These are phyloP conservation scores for Aspergillus sclerotialis DNA, from an alignment of 2,329 filamentous ascomycete genomes.

Conservation along the genomic window DNA sequence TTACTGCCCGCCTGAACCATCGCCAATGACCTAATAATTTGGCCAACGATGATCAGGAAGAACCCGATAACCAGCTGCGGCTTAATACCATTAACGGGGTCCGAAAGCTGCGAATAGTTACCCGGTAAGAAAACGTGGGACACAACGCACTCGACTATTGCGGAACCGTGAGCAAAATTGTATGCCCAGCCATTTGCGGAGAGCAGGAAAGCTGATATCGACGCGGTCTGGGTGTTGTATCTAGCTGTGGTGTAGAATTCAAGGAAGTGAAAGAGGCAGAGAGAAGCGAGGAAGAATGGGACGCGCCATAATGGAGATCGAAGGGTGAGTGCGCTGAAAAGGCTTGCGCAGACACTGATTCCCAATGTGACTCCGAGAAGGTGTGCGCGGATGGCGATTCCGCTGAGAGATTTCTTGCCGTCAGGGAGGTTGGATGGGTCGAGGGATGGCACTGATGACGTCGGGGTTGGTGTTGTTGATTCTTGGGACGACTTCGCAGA, in stretches of 20 bases:
- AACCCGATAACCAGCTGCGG: conserved; percentile 51
- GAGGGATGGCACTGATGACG: conserved; percentile 8
- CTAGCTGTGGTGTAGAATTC: conserved; percentile 87
- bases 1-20: conserved; percentile 86
- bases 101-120: conserved; percentile 42
- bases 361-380: conserved; percentile 37
- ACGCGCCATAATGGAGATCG: conserved; percentile 49
- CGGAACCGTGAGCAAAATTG: conserved; percentile 70
- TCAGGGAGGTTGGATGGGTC: conserved; percentile 28
- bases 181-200: conserved; percentile 79
- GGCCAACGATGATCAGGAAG: conserved; percentile 59
- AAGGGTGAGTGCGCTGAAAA: conserved; percentile 19
- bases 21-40: conserved; percentile 68
- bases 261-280: conserved; percentile 86
- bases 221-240: conserved; percentile 70
- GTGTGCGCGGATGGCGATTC: conserved; percentile 40
- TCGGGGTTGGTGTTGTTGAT: conserved; percentile 5
- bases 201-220: conserved; percentile 71
- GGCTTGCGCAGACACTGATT: conserved; percentile 21
- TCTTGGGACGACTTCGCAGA: conserved; percentile 10
- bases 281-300: conserved; percentile 47
- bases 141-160: conserved; percentile 62
- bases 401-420: conserved; percentile 36
- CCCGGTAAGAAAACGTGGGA: conserved; percentile 20
- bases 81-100: conserved; percentile 23